These are phyloP conservation scores for Microstroma glucosiphilum DNA, from an alignment of 1,284 basidiomycete genomes.

Conservation along the genomic window DNA sequence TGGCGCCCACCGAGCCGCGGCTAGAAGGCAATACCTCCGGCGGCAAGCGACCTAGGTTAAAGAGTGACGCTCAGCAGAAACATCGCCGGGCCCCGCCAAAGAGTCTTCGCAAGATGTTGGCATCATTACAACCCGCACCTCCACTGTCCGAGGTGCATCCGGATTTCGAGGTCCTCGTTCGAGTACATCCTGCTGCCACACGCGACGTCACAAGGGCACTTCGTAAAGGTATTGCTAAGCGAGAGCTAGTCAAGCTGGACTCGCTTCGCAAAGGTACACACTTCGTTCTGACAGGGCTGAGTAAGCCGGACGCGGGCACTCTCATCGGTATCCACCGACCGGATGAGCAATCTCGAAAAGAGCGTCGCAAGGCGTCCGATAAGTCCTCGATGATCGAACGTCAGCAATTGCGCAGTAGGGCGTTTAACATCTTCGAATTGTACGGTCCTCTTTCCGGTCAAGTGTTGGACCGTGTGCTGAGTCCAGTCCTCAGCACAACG, in stretches of 20 bases:
- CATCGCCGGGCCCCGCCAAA: neutral
- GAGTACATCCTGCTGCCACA: conserved; percentile 32
- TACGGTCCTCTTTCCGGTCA: conserved; percentile 26
- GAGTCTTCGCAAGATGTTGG: neutral
- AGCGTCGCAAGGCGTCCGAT: neutral
- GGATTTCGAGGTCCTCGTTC: conserved; percentile 19
- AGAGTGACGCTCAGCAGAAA: neutral
- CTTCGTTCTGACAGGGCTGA: neutral
- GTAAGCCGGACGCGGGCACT: neutral
- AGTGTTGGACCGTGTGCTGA: conserved; percentile 32
- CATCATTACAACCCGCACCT: neutral
- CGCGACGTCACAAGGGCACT: conserved; percentile 24
- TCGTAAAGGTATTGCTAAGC: conserved; percentile 16
- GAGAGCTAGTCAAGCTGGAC: conserved; percentile 24
- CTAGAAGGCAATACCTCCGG: neutral
- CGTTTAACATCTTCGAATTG: conserved; percentile 44
- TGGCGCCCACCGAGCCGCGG: neutral
- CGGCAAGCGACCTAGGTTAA: neutral
- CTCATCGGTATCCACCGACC: conserved; percentile 5
- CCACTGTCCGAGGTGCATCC: neutral
- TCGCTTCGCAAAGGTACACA: neutral
- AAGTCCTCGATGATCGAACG: neutral
- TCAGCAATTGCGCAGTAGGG: conserved; percentile 18
- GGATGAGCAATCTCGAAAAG: neutral
- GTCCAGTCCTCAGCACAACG: conserved; percentile 9